Evolutionary conservation across 257 asterid species (phyloP).

Genomic region (Verbena officinalis): DNA sequence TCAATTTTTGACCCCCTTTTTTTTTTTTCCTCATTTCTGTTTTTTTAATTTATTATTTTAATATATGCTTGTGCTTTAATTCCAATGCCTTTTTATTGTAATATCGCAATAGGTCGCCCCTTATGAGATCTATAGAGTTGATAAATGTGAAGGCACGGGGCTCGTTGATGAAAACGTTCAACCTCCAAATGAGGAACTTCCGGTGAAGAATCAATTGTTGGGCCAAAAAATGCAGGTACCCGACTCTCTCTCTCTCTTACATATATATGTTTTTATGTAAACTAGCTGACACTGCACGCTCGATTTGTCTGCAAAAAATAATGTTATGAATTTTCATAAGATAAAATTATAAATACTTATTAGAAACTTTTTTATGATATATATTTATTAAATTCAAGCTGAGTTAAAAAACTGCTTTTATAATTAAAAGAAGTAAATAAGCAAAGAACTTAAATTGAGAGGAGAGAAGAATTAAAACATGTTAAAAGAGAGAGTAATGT

Average conservation of each 20-base stretch:
- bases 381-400: too few species aligned
- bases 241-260: background rate
- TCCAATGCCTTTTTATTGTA: conserved; percentile 29
- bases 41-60: background rate
- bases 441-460: too few species aligned
- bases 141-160: conserved; percentile 55
- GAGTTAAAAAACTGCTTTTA: too few species aligned
- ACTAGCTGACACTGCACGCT: too few species aligned
- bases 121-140: conserved; percentile 66
- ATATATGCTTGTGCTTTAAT: conserved; percentile 8
- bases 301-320: too few species aligned
- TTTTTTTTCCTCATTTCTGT: background rate
- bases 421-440: too few species aligned
- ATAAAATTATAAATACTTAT: too few species aligned
- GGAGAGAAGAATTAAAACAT: too few species aligned
- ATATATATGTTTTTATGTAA: conserved; percentile 12
- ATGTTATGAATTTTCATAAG: too few species aligned
- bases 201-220: conserved; percentile 37
- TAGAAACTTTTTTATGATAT: too few species aligned
- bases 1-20: background rate
- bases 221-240: conserved; percentile 52
- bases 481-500: too few species aligned
- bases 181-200: conserved; percentile 46
- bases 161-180: conserved; percentile 43
- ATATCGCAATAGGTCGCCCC: conserved; percentile 66